Percentiles rank a stretch among this genome's conserved stretches.
phyloP scores from a whole-genome alignment of 495 filamentous ascomycete species.

The Margaritispora aquatica region DNA sequence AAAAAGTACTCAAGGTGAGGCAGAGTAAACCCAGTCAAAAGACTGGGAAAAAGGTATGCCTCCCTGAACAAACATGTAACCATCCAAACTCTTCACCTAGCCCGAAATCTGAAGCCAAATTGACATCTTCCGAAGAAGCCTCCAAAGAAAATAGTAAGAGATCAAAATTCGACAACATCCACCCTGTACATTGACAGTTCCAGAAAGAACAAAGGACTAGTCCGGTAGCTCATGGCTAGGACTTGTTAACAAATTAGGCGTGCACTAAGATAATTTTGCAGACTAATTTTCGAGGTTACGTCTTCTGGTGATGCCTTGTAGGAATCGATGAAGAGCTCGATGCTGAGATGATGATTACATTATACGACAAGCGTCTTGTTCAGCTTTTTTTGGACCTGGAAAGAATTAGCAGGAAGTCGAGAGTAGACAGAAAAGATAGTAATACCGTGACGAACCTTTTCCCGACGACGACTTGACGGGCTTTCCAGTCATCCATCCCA shows the following conservation, averaged over 20 bases:
- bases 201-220: constrained; percentile 4
- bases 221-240: constrained; percentile 12
- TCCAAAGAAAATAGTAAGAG: constrained; percentile 5
- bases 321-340: background rate
- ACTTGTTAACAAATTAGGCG: constrained; percentile 7
- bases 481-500: constrained; percentile 22
- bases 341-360: constrained; percentile 12
- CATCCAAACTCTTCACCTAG: background rate
- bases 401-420: background rate
- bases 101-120: background rate
- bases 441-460: constrained; percentile 15
- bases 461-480: constrained; percentile 15
- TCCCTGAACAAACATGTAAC: constrained; percentile 9
- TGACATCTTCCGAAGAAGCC: background rate
- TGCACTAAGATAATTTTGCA: constrained; percentile 1
- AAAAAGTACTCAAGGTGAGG: constrained; percentile 1
- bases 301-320: background rate
- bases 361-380: constrained; percentile 11
- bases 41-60: constrained; percentile 20
- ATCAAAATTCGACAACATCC: constrained; percentile 5
- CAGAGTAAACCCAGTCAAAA: constrained; percentile 16
- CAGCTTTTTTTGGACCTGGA: constrained; percentile 21
- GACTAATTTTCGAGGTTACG: background rate
- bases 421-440: background rate
- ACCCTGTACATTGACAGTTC: constrained; percentile 11